Evolutionary conservation across 2,329 filamentous ascomycete genomes (phyloP), one percentile per base, ranked within the genome.

Genomic region (Aspergillus sp.): DNA sequence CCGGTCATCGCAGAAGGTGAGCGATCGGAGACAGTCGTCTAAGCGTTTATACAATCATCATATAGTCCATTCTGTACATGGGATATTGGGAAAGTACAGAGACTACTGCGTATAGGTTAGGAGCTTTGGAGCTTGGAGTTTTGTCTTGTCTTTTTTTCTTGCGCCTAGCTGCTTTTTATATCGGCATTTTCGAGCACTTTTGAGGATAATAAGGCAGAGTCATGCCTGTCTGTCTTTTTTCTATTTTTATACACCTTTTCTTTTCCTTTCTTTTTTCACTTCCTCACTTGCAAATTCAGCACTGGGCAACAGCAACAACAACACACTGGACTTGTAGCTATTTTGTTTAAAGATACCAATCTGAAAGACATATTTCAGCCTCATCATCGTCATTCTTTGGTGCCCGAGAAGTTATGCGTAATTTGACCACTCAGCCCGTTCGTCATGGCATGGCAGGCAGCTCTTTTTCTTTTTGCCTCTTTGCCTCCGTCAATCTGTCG

Each of bases 1-100:
- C 85, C 93, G 2, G 79, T 98, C 45, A 87, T 98, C 56, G 90
- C 90, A 0, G 84, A 88, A 57, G 88, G 87, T 37, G 93, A 97
- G 74, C 75, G 77, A 39, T 76, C 86, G 0, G 89, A 94, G 71
- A 82, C 79, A 28, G 83, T 86, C 40, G 88, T 90, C 50, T 91
- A 75, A 63, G 11, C 19, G 19, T 19, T 19, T 19, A 33, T 40
- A 39, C 41, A 43, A 40, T 26, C 27, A 37, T 40, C 40, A 49
- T 34, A 44, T 30, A 34, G 40, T 37, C 19, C 27, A 27, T 31
- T 37, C 13, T 43, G 28, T 28, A 40, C 27, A 45, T 26, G 27
- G 39, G 38, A 29, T 28, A n/a, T 29, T 38, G 36, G 36, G 36
- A 29, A 11, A 12, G 26, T 30, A 36, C 32, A 26, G 30, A 30